Base-by-base conservation (phyloP, 345 rosid species). In the Linum trigynum region DNA sequence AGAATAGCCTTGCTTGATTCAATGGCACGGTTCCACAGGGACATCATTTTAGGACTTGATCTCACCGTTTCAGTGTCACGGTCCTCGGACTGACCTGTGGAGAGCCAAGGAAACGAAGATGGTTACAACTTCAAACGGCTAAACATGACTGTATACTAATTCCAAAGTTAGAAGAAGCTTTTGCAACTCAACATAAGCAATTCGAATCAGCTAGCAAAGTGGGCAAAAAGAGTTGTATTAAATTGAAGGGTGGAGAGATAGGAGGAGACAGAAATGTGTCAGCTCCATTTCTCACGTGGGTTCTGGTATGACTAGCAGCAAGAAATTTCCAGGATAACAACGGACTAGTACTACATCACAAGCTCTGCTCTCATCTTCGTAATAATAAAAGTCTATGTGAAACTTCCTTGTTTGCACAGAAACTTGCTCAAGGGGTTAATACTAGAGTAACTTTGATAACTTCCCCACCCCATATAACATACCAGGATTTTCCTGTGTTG, bases 11-110 rank as follows among this genome's bases (percentile, higher is more conserved):
- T 90, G 65, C 77, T 85, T 23, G 86, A 81, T 57, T 85, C 90
- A 9, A 86, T 64, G 1, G 96, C 95, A 35, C 74, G 79, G 68
- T 83, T 72, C 97, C 97, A 90, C 9, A 84, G 77, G 36, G 84
- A 83, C 70, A 80, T 77, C 97, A 88, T 90, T 81, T 88, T 84
- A 51, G 91, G 91, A 80, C 89, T 86, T 58, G 89, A 87, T 58
- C 73, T 76, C 67, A 74, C 77, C 39, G 59, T 63, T 61, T 67
- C 72, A 41, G 62, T 17, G 32, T 48, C 17, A n/a, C 59, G 75
- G 56, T 62, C 75, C 57, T 63, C 50, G 38, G 41, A 62, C 50
- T 74, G 39, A 32, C 77, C 83, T 83, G 78, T 32, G 71, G 68
- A 58, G 61, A 42, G 64, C 23, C 61, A 51, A 9, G 57, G 9